phyloP scores from a whole-genome alignment of 2,329 filamentous ascomycete genomes.

The Calycina marina region DNA sequence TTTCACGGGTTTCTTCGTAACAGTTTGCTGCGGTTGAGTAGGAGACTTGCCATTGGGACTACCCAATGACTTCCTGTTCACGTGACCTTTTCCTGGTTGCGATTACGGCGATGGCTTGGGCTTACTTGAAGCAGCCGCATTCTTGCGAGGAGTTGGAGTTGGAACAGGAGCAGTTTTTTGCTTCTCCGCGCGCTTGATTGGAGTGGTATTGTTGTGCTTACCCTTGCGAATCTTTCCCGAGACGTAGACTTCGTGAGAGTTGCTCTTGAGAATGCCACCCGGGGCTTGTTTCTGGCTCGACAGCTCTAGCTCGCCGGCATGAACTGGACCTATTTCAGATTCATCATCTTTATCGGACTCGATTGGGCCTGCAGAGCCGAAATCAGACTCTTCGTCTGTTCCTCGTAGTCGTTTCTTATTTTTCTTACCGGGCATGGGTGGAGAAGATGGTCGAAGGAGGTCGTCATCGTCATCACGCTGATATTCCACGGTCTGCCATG shows the following conservation, averaged over 20 bases:
- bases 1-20: too few relatives aligned
- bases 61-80: too few relatives aligned
- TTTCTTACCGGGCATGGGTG: constrained; percentile 4
- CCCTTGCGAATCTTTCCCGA: too few relatives aligned
- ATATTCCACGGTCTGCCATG: constrained; percentile 9
- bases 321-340: constrained; percentile 4
- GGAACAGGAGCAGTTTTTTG: neutral
- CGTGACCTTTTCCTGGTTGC: constrained; percentile 2
- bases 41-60: too few relatives aligned
- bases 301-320: constrained; percentile 2
- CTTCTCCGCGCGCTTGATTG: neutral
- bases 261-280: too few relatives aligned
- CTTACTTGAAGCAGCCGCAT: neutral
- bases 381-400: constrained; percentile 20
- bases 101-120: neutral
- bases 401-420: constrained; percentile 6
- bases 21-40: too few relatives aligned
- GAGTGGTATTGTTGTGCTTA: neutral
- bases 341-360: constrained; percentile 19
- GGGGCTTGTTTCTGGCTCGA: neutral
- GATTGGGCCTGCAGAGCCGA: constrained; percentile 17
- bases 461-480: constrained; percentile 11
- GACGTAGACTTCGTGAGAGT: too few relatives aligned
- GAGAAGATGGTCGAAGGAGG: constrained; percentile 6
- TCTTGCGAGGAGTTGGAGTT: neutral